phyloP scores from a whole-genome alignment of 2,329 filamentous ascomycete genomes.

The Cadophora gregata region DNA sequence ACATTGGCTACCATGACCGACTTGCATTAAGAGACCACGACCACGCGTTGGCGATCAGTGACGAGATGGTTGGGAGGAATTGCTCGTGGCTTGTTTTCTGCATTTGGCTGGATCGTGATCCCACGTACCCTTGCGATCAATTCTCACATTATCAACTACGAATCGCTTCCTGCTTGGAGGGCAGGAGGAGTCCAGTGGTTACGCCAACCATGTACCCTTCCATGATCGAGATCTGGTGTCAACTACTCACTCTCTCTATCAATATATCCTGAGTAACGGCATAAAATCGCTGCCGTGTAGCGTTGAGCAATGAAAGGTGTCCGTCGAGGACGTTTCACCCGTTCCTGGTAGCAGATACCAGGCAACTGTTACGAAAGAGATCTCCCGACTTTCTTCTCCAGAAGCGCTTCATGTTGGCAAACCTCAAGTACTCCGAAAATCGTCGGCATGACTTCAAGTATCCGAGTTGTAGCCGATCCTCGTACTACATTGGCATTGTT shows the following conservation, averaged over 20 bases:
- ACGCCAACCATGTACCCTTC: not conserved
- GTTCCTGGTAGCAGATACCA: not conserved
- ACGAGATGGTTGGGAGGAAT: too few species aligned
- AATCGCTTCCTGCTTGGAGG: too few species aligned
- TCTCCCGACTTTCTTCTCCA: not conserved
- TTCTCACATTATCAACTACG: too few species aligned
- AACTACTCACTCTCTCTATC: not conserved
- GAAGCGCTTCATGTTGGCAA: not conserved
- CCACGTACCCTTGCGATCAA: not conserved
- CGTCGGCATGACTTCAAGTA: not conserved
- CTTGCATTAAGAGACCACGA: not conserved
- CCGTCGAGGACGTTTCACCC: not conserved
- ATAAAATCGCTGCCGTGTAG: not conserved
- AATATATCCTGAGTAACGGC: not conserved
- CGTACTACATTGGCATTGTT: conserved; percentile 9
- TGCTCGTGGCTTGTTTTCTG: not conserved
- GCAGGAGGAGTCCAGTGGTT: not conserved
- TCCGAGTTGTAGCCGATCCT: not conserved
- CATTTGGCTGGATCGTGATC: not conserved
- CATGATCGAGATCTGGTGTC: not conserved
- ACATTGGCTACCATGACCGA: conserved; percentile 8
- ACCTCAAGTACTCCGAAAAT: not conserved
- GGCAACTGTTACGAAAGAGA: not conserved
- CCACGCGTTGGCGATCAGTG: not conserved
- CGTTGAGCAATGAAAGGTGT: not conserved